Percentiles rank a stretch among this genome's conserved stretches.
Conservation (phyloP, 1,284 basidiomycete species). For the Sporisorium iseilematis-ciliati region DNA sequence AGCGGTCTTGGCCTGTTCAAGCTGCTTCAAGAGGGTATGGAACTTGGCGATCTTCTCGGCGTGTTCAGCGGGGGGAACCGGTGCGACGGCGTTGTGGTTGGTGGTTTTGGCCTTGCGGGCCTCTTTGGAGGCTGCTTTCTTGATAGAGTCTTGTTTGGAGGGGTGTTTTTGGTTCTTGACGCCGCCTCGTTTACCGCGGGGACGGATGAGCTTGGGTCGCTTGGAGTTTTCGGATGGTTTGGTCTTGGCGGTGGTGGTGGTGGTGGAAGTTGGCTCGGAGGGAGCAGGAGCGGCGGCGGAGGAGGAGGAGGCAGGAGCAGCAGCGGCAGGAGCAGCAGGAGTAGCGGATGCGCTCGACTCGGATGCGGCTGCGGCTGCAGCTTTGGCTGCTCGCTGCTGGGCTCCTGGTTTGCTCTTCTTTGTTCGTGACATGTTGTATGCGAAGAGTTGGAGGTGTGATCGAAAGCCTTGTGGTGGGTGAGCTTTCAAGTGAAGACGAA, state of each 20-base stretch:
- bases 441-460: neutral
- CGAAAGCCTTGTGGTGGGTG: neutral
- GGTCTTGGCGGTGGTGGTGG: neutral
- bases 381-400: slow-evolving; percentile 4
- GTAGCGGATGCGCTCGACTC: neutral
- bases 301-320: slow-evolving; percentile 4
- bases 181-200: slow-evolving; percentile 65
- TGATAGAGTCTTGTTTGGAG: slow-evolving; percentile 9
- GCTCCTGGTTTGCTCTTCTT: slow-evolving; percentile 38
- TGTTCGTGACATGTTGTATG: slow-evolving; percentile 29
- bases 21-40: slow-evolving; percentile 65
- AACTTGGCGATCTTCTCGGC: slow-evolving; percentile 61
- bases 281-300: too few relatives aligned
- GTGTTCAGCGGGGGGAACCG: slow-evolving; percentile 45
- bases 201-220: slow-evolving; percentile 57
- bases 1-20: slow-evolving; percentile 55
- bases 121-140: slow-evolving; percentile 23
- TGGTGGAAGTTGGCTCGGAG: neutral
- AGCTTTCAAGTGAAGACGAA: slow-evolving; percentile 1
- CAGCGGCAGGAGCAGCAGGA: slow-evolving; percentile 1
- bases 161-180: slow-evolving; percentile 56
- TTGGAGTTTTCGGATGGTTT: slow-evolving; percentile 6
- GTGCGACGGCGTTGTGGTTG: slow-evolving; percentile 6
- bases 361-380: slow-evolving; percentile 1
- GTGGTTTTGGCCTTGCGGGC: slow-evolving; percentile 27